Percentiles rank a stretch among this genome's conserved stretches.
phyloP scores from a whole-genome alignment of 2,329 filamentous ascomycete genomes.

The Fusarium nurragi region DNA sequence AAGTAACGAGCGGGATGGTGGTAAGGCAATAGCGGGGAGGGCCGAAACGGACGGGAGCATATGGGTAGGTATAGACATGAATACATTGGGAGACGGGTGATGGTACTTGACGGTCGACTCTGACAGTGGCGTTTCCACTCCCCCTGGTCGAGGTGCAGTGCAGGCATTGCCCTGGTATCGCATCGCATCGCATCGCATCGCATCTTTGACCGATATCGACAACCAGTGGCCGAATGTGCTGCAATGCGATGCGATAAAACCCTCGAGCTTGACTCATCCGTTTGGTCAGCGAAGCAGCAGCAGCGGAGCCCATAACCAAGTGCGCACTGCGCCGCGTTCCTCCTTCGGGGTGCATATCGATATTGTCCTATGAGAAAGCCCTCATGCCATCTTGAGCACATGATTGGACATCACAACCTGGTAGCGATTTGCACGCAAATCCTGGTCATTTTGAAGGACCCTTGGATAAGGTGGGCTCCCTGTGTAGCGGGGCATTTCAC shows the following conservation, averaged over 20 bases:
- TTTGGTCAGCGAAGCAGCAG: slow-evolving; percentile 31
- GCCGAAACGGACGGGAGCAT: slow-evolving; percentile 39
- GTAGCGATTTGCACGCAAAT: slow-evolving; percentile 41
- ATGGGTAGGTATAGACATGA: slow-evolving; percentile 33
- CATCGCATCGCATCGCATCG: slow-evolving; percentile 34
- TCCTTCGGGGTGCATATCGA: slow-evolving; percentile 49
- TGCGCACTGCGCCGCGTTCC: slow-evolving; percentile 56
- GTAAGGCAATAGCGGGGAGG: slow-evolving; percentile 32
- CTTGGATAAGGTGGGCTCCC: slow-evolving; percentile 7
- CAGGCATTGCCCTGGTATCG: slow-evolving; percentile 33
- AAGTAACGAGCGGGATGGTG: slow-evolving; percentile 9
- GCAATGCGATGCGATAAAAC: slow-evolving; percentile 12
- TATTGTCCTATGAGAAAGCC: slow-evolving; percentile 47
- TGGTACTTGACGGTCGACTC: slow-evolving; percentile 43
- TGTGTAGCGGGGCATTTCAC: slow-evolving; percentile 30
- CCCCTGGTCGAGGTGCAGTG: neutral
- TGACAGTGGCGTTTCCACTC: slow-evolving; percentile 42
- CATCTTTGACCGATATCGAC: slow-evolving; percentile 40
- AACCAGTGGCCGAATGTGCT: neutral
- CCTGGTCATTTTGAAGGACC: slow-evolving; percentile 28
- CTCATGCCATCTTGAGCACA: slow-evolving; percentile 35
- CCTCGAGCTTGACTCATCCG: slow-evolving; percentile 34
- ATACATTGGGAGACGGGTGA: slow-evolving; percentile 39
- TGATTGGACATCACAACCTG: slow-evolving; percentile 52
- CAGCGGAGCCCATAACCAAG: slow-evolving; percentile 33